Base-by-base conservation (phyloP, 768 basidiomycete genomes). In the Rhodotorula kratochvilovae region DNA sequence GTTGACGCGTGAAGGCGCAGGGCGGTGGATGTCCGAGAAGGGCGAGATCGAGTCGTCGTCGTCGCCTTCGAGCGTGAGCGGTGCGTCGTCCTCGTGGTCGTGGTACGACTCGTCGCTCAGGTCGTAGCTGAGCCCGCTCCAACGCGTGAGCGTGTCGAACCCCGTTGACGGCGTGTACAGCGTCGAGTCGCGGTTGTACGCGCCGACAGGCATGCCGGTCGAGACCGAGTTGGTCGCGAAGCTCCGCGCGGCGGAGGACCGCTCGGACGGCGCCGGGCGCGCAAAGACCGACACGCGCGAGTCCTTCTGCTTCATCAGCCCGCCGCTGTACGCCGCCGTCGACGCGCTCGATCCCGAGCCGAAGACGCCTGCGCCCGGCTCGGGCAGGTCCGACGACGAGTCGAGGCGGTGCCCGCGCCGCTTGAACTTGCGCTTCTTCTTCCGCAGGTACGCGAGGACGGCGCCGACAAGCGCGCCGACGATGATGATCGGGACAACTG, bases 141-240 rank as follows among this genome's bases (percentile, higher is more conserved):
- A 72, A 2, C 53, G 57, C 10, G 67, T 54, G 19, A 45, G 36
- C 25, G 61, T 31, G 58, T 69, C 63, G 54, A 63, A 73, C 1
- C 56, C 61, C 1, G 61, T 42, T 33, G 71, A 62, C 35, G 63
- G 51, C 17, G 63, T 50, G 16, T 53, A 70, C 17, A 55, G 43
- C 7, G 65, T 53, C 29, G 39, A 60, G 33, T 57, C 61, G 17
- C 29, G 53, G 55, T 2, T 8, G 61, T 21, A 66, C 29, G 21
- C 29, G 3, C 23, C 42, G 43, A 31, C 31, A 19, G 50, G 58
- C 43, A 36, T 13, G 31, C 43, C 59, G 15, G 72, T 67, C 53
- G 72, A 74, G 12, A 70, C 68, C 43, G 72, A 74, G 53, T 74
- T 74, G 15, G 72, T 74, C 19, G 62, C 43, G 53, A 70, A 67